Base-by-base conservation (phyloP, 176 grass and related monocot genomes). In the Oryza officinalis region DNA sequence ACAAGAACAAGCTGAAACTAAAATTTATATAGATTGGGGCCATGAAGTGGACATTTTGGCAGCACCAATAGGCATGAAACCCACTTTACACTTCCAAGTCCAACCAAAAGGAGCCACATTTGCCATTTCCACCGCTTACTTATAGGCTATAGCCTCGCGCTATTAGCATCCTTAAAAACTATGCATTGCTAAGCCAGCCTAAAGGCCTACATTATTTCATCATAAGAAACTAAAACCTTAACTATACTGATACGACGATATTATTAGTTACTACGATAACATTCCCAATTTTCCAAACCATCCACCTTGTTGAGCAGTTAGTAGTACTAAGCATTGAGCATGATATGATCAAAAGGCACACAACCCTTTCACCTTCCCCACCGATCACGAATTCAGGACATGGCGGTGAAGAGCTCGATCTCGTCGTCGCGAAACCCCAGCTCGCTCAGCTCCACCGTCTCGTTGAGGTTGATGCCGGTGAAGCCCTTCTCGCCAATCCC, bases 341-440 rank as follows among this genome's bases (percentile, higher is more conserved):
- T 2, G 63, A 35, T 66, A 22, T 43, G 57, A 86, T 72, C 74
- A 66, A 72, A 84, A 84, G 32, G 60, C 33, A 5, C 75, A 74
- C 68, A 74, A 67, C 44, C 75, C 5, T 81, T 83, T 40, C 38
- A 41, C 10, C 40, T 18, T 49, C 17, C 41, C 45, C 35, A 75
- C 23, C 71, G 46, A 63, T 90, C 83, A 38, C 7, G 37, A 38
- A 38, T 38, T 38, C 37, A 90, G 0, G 84, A 61, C 50, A 83
- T 69, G 30, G 67, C 60, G 18, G 47, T 69, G 46, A 90, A 46
- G 44, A 83, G 40, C 11, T 80, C 88, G 80, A 78, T 72, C 46
- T 86, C 88, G 68, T 90, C 84, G 14, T 83, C 18, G 68, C 80
- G 74, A 20, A 90, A 86, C 13, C 88, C 88, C 45, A 90, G 59